Percentiles rank a stretch among this genome's conserved stretches.
Conservation (phyloP, 768 basidiomycete species). For the Tylopilus subfusipes region DNA sequence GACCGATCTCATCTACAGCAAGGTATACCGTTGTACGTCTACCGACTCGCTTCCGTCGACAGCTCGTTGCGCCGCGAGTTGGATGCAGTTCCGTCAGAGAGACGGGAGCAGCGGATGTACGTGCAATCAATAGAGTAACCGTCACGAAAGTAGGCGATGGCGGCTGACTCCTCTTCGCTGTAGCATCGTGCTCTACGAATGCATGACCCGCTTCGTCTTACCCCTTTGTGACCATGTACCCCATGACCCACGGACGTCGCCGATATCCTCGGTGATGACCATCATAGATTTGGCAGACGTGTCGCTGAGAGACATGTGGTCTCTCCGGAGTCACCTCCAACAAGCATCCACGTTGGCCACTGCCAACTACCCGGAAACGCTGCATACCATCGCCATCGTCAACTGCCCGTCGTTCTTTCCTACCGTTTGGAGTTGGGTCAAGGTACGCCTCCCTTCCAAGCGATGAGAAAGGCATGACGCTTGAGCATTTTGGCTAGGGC, state of each 20-base stretch:
- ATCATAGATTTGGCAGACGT: constrained; percentile 73
- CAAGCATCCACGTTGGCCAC: constrained; percentile 73
- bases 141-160: neutral
- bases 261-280: constrained; percentile 57
- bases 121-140: constrained; percentile 21
- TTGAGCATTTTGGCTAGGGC: constrained; percentile 36
- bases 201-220: constrained; percentile 61
- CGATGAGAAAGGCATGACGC: neutral
- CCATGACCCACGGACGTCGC: constrained; percentile 48
- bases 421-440: constrained; percentile 82
- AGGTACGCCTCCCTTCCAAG: constrained; percentile 39
- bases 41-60: constrained; percentile 60
- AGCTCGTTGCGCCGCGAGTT: constrained; percentile 55
- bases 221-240: constrained; percentile 62
- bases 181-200: constrained; percentile 65
- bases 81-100: constrained; percentile 46
- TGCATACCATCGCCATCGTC: constrained; percentile 63
- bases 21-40: constrained; percentile 76
- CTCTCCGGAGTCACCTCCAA: constrained; percentile 65
- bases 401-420: constrained; percentile 83
- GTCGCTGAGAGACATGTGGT: constrained; percentile 65
- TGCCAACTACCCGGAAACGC: constrained; percentile 79
- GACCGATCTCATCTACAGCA: constrained; percentile 36
- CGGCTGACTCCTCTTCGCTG: neutral
- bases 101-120: constrained; percentile 70